Conservation (phyloP, 2,329 filamentous ascomycete genomes). For the Orbilia javanica region DNA sequence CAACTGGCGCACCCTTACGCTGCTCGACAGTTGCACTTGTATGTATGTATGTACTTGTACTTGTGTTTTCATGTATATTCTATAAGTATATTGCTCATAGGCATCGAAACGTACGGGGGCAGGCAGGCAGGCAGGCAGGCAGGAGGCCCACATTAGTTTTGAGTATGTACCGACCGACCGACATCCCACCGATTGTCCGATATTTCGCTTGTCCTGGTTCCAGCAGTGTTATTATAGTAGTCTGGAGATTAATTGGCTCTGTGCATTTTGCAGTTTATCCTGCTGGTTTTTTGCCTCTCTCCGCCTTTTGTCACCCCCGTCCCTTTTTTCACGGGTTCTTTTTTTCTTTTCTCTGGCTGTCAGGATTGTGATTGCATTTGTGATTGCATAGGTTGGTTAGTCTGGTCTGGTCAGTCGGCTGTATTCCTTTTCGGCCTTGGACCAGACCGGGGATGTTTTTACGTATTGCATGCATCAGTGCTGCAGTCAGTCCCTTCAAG, state of each 20-base stretch:
- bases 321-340: background rate
- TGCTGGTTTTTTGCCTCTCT: conserved; percentile 4
- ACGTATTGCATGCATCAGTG: background rate
- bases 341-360: conserved; percentile 2
- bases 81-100: too few species aligned
- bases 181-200: background rate
- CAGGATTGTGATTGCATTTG: background rate
- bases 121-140: too few species aligned
- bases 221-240: too few species aligned
- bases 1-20: background rate
- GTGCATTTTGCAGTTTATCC: conserved; percentile 1
- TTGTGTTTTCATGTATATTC: too few species aligned
- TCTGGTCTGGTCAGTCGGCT: background rate
- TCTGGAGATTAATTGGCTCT: conserved; percentile 2
- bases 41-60: too few species aligned
- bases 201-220: too few species aligned
- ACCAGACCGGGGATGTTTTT: background rate
- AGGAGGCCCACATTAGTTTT: too few species aligned
- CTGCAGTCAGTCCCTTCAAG: background rate
- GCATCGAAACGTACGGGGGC: too few species aligned
- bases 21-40: background rate
- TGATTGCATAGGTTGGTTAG: background rate
- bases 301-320: conserved; percentile 2
- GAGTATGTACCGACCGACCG: too few species aligned
- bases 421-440: conserved; percentile 8